Conservation (phyloP, 129 eudicot genomes). For the Calendula officinalis region DNA sequence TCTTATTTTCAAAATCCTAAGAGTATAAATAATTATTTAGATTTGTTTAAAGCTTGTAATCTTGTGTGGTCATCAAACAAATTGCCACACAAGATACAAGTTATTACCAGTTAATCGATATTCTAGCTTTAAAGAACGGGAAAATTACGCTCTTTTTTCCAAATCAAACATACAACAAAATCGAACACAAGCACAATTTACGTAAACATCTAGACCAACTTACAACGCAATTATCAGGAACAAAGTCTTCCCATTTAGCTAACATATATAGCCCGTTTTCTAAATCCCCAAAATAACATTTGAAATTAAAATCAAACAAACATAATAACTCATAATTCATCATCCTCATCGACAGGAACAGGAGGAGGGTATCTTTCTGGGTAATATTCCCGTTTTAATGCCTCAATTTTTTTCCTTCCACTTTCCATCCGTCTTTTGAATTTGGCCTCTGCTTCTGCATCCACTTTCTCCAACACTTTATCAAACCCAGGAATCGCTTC, state of each 20-base stretch:
- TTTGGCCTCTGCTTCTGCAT: slow-evolving; percentile 28
- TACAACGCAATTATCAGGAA: not conserved
- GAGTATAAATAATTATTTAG: too few species aligned
- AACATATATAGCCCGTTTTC: not conserved
- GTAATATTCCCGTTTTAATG: slow-evolving; percentile 15
- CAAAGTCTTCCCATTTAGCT: slow-evolving; percentile 3
- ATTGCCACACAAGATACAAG: too few species aligned
- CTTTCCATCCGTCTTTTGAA: slow-evolving; percentile 28
- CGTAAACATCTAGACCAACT: slow-evolving; percentile 10
- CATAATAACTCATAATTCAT: slow-evolving; percentile 19
- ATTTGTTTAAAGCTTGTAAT: too few species aligned
- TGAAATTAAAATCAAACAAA: not conserved
- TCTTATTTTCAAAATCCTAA: too few species aligned
- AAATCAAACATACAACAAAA: slow-evolving; percentile 10
- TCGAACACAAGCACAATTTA: not conserved
- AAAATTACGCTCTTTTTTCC: too few species aligned
- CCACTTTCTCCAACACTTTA: slow-evolving; percentile 31
- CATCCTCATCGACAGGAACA: slow-evolving; percentile 15
- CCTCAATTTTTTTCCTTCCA: slow-evolving; percentile 31
- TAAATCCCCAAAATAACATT: not conserved
- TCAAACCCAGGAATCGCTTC: slow-evolving; percentile 31
- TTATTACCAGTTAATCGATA: not conserved
- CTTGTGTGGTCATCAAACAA: too few species aligned
- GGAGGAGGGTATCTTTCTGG: slow-evolving; percentile 19
- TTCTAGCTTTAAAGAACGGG: not conserved